Conservation (phyloP, 352 stramenopile genomes). For the Vaucheria bursata region DNA sequence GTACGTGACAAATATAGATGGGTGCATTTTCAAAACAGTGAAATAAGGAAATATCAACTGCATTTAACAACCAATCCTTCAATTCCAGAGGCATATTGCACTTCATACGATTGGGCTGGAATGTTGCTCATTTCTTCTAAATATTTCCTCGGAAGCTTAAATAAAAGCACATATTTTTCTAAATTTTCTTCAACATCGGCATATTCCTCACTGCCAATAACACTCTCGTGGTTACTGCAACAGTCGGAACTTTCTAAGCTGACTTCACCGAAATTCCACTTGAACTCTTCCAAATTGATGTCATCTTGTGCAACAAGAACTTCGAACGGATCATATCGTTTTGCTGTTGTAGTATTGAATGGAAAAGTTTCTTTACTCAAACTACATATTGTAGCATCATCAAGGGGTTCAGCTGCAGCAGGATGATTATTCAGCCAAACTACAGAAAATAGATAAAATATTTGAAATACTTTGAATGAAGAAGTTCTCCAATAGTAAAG, state of each 20-base stretch:
- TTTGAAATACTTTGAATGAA: background rate
- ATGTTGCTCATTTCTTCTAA: slow-evolving; percentile 12
- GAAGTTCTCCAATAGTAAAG: background rate
- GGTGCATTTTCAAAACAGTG: no score
- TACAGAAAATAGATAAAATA: background rate
- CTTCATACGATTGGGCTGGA: no score
- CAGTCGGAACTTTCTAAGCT: background rate
- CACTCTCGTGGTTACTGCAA: background rate
- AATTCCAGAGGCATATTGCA: no score
- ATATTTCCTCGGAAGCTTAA: slow-evolving; percentile 9
- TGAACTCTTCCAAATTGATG: slow-evolving; percentile 5
- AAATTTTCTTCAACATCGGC: slow-evolving; percentile 21
- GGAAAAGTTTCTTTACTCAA: slow-evolving; percentile 4
- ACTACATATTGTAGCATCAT: slow-evolving; percentile 1
- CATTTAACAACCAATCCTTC: no score
- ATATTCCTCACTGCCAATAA: background rate
- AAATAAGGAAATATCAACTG: no score
- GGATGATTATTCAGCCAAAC: slow-evolving; percentile 43
- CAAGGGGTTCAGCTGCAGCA: slow-evolving; percentile 10
- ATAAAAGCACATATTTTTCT: slow-evolving; percentile 23
- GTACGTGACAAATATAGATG: no score
- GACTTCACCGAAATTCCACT: slow-evolving; percentile 38
- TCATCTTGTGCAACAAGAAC: no score
- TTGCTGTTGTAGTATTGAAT: no score
- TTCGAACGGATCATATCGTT: slow-evolving; percentile 11